Evolutionary conservation across 306 rosid species (phyloP).

Genomic region (Crotalaria pallida): DNA sequence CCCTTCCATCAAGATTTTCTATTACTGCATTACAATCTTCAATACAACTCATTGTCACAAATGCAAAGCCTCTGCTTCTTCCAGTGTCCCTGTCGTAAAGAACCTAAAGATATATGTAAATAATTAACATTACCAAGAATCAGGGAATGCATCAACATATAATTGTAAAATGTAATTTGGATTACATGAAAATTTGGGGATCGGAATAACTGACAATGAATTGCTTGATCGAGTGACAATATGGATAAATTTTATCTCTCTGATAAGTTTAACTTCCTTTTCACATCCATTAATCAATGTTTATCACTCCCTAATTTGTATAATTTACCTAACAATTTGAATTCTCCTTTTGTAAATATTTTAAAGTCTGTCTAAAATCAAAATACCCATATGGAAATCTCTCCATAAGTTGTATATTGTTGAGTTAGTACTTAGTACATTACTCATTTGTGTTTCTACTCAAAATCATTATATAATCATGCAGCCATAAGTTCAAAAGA

Average conservation of each 20-base stretch:
- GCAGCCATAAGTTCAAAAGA: background rate
- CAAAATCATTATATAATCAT: background rate
- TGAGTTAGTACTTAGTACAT: background rate
- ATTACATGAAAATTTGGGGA: background rate
- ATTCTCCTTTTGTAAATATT: background rate
- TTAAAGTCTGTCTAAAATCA: background rate
- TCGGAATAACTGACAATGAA: background rate
- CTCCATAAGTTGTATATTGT: background rate
- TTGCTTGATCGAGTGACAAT: background rate
- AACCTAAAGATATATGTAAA: conserved; percentile 43
- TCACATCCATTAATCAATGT: background rate
- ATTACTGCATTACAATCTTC: conserved; percentile 73
- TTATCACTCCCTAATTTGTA: background rate
- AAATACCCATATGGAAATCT: background rate
- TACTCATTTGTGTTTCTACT: background rate
- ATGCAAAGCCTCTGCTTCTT: conserved; percentile 94
- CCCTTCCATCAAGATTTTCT: conserved; percentile 75
- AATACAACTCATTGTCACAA: conserved; percentile 77
- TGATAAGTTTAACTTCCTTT: background rate
- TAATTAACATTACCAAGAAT: conserved; percentile 7
- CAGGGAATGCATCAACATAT: background rate
- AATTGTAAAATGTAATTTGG: background rate
- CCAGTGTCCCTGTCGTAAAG: conserved; percentile 75
- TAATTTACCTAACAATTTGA: background rate
- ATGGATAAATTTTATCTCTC: background rate